phyloP scores from a whole-genome alignment of 177 flowering plant species.

The Vitis hybrid region DNA sequence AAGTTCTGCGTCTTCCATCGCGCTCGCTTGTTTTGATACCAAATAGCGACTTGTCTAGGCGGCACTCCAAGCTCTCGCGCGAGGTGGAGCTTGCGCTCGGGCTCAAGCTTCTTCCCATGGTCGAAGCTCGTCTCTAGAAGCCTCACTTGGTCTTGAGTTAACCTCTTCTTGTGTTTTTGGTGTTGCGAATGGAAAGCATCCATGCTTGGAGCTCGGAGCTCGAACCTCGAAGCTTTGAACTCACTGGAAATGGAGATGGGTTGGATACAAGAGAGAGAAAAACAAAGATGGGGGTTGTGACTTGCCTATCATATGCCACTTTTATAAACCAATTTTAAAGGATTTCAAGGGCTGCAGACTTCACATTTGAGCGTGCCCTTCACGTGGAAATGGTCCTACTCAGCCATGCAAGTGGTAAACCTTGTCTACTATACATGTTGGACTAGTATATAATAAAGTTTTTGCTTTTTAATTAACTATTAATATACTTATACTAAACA shows the following conservation, averaged over 20 bases:
- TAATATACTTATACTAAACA: too few species aligned
- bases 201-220: neutral
- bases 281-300: too few species aligned
- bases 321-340: too few species aligned
- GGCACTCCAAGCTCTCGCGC: constrained; percentile 62
- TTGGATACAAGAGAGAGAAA: too few species aligned
- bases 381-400: constrained; percentile 13
- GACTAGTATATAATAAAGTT: too few species aligned
- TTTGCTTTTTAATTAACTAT: too few species aligned
- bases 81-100: constrained; percentile 57
- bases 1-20: constrained; percentile 72
- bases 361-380: neutral
- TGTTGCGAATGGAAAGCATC: constrained; percentile 12
- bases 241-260: neutral
- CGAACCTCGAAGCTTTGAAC: too few species aligned
- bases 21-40: constrained; percentile 89
- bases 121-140: constrained; percentile 65
- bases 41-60: constrained; percentile 67
- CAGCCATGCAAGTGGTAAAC: neutral
- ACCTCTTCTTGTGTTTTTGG: constrained; percentile 43
- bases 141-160: constrained; percentile 56
- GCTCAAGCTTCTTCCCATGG: constrained; percentile 64
- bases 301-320: too few species aligned
- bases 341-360: too few species aligned
- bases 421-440: too few species aligned